Evolutionary conservation across 805 yeast species (phyloP), one percentile per base, ranked within the genome.

Genomic region (Schwanniomyces polymorphus): DNA sequence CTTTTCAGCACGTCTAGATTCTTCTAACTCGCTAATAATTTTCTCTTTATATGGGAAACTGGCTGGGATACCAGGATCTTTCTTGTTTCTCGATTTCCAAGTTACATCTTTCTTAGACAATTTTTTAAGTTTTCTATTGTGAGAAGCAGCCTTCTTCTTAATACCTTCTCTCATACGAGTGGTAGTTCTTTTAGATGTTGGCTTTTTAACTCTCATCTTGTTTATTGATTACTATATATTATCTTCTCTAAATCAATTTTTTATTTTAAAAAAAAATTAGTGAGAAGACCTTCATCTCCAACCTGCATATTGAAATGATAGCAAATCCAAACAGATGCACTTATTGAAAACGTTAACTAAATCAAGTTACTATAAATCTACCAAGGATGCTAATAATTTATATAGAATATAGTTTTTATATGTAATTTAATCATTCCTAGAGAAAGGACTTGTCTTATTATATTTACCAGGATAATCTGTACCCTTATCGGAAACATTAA

Each of bases 161-260:
- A 94, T 91, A 53, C 99, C 99, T 68, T 91, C 97, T 63, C 91
- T 84, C 88, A 91, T 82, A 68, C 95, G 90, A 60, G 98, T 92
- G 63, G 94, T 81, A 44, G 84, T 78, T 73, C 98, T 84, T 72
- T 92, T 94, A 50, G 96, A 87, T 34, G 91, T 85, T 53, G 86
- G 86, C 72, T 77, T 71, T 71, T 76, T 70, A 48, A 75, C 76
- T 71, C 76, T 76, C 79, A 72, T 77, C 41, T 9, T 65, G 18
- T 14, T 29, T 16, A 11, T 16, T 31, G 8, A 5, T 31, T 31
- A 31, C 14, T 18, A 31, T 14, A 21, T 31, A 31, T n/a, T 11
- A 16, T 31, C 35, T 14, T 31, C 14, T 14, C 21, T 7, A 4
- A 16, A 31, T 18, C 14, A 7, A 14, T 14, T 31, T 31, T 31